phyloP scores from a whole-genome alignment of 345 rosid genomes.

The Populus euphratica region DNA sequence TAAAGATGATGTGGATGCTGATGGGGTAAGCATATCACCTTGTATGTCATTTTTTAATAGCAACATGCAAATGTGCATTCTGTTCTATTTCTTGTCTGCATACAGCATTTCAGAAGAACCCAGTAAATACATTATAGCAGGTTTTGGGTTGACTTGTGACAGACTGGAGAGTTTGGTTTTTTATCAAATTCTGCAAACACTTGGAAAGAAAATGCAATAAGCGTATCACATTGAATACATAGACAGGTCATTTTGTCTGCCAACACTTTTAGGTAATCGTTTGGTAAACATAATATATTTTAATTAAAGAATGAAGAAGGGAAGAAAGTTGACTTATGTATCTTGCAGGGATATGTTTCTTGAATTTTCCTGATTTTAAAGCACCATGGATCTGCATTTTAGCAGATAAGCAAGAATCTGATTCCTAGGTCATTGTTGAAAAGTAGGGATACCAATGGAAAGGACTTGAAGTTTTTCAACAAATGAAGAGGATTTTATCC shows the following conservation, averaged over 20 bases:
- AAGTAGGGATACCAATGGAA: not conserved
- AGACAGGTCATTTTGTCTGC: not conserved
- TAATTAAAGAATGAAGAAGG: not conserved
- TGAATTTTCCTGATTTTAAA: not conserved
- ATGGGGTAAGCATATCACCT: slow-evolving; percentile 15
- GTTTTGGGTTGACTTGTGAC: not conserved
- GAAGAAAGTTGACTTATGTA: not conserved
- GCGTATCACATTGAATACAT: not conserved
- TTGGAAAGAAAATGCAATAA: not conserved
- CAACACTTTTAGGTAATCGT: not conserved
- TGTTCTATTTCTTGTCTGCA: not conserved
- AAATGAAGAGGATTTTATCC: not conserved
- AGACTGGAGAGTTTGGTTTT: not conserved
- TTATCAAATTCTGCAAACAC: not conserved
- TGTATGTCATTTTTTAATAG: not conserved
- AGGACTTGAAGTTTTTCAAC: not conserved
- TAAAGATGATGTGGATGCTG: slow-evolving; percentile 10
- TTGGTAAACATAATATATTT: not conserved
- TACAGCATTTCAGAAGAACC: not conserved
- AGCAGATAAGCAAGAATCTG: not conserved
- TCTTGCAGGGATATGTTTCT: not conserved
- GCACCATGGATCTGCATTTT: not conserved
- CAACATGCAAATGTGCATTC: not conserved
- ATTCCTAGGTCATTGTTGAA: not conserved
- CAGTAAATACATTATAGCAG: not conserved